phyloP scores from a whole-genome alignment of 2,329 filamentous ascomycete genomes.

The Colletotrichum truncatum region DNA sequence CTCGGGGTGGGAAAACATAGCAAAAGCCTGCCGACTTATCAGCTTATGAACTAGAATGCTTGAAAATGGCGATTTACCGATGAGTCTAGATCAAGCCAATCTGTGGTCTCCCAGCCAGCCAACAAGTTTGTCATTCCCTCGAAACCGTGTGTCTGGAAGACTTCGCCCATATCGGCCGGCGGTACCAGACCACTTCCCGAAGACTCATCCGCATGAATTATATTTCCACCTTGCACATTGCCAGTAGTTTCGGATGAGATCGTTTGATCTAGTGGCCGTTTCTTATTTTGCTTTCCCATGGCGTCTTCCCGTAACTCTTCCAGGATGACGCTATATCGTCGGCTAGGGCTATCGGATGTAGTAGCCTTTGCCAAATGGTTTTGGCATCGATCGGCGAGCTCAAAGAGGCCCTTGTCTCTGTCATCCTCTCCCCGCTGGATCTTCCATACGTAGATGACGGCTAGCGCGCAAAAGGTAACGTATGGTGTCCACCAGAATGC shows the following conservation, averaged over 20 bases:
- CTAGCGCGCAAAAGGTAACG: constrained; percentile 62
- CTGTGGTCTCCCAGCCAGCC: constrained; percentile 39
- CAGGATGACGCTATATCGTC: constrained; percentile 61
- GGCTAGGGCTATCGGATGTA: constrained; percentile 50
- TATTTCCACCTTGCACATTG: not conserved
- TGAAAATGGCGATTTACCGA: constrained; percentile 31
- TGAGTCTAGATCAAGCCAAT: constrained; percentile 41
- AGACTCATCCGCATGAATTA: not conserved
- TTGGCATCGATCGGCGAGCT: constrained; percentile 52
- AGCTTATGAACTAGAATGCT: not conserved
- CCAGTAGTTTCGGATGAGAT: not conserved
- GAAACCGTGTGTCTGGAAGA: constrained; percentile 20
- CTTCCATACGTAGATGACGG: constrained; percentile 62
- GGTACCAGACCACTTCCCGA: not conserved
- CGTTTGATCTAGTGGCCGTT: not conserved
- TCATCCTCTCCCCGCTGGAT: constrained; percentile 35
- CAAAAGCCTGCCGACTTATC: constrained; percentile 27
- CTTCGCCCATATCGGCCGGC: constrained; percentile 16
- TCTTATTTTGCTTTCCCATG: not conserved
- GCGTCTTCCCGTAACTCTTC: constrained; percentile 57
- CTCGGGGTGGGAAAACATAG: constrained; percentile 27
- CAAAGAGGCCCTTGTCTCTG: constrained; percentile 29
- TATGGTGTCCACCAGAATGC: constrained; percentile 64
- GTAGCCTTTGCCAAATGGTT: constrained; percentile 50
- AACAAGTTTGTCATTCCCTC: constrained; percentile 30